Percentiles rank a stretch among this genome's conserved stretches.
These are phyloP conservation scores for Chiua virens DNA, from an alignment of 768 basidiomycete species.

Conservation along the genomic window DNA sequence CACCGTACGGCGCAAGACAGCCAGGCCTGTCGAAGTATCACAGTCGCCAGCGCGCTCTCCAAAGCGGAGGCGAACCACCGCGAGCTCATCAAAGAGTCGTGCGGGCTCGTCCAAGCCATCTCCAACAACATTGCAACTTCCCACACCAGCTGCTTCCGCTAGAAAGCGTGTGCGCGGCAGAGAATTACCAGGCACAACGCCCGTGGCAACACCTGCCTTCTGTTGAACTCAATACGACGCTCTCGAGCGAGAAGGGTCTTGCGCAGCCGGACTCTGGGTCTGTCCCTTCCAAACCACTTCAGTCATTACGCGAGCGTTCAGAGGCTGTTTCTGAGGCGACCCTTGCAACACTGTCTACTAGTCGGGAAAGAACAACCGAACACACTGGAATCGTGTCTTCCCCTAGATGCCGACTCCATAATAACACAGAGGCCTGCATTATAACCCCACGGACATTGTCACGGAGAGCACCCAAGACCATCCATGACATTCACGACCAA, in stretches of 20 bases:
- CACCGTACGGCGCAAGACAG: constrained; percentile 1
- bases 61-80: constrained; percentile 20
- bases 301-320: neutral
- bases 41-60: constrained; percentile 8
- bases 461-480: neutral
- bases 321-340: neutral
- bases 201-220: neutral
- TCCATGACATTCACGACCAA: neutral
- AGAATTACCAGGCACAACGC: neutral
- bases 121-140: constrained; percentile 14
- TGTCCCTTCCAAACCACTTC: constrained; percentile 1
- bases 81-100: neutral
- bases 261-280: neutral
- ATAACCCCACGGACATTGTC: constrained; percentile 18
- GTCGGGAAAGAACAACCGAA: constrained; percentile 1
- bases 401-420: neutral
- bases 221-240: neutral
- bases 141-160: constrained; percentile 20
- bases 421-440: neutral
- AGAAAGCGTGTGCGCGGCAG: constrained; percentile 14
- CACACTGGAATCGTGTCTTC: neutral
- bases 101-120: constrained; percentile 4
- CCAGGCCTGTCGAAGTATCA: neutral
- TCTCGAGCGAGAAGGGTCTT: constrained; percentile 1
- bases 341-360: constrained; percentile 10